phyloP scores from a whole-genome alignment of 768 basidiomycete genomes.

The Amyloporia xantha region DNA sequence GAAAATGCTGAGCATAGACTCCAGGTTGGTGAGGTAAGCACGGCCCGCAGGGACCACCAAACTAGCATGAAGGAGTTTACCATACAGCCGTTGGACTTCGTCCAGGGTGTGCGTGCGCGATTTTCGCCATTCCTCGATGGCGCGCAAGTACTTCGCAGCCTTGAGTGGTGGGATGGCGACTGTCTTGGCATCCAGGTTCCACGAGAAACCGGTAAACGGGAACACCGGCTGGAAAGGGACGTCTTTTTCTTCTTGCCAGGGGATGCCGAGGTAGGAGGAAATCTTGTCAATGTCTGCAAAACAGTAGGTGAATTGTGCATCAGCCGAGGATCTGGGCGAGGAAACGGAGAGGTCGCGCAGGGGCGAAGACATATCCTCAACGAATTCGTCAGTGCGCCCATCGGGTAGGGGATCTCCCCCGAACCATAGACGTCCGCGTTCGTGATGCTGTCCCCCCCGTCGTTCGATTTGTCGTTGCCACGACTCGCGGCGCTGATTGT shows the following conservation, averaged over 20 bases:
- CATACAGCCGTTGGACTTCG: slow-evolving; percentile 12
- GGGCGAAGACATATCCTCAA: too few relatives aligned
- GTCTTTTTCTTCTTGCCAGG: slow-evolving; percentile 20
- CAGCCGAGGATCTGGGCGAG: slow-evolving; percentile 5
- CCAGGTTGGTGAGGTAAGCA: too few relatives aligned
- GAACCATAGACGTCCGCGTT: slow-evolving; percentile 18
- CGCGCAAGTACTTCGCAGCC: slow-evolving; percentile 7
- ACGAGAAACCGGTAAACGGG: slow-evolving; percentile 19
- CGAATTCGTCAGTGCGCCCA: too few relatives aligned
- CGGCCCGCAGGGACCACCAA: too few relatives aligned
- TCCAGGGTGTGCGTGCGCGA: slow-evolving; percentile 5
- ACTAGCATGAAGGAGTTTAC: slow-evolving; percentile 16
- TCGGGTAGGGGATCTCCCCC: slow-evolving; percentile 11
- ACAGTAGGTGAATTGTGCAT: slow-evolving; percentile 11
- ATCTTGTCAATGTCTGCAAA: slow-evolving; percentile 20
- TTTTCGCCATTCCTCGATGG: slow-evolving; percentile 8
- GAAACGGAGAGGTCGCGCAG: slow-evolving; percentile 10
- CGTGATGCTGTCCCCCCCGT: slow-evolving; percentile 2
- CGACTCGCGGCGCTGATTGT: slow-evolving; percentile 21
- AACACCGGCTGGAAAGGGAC: background rate
- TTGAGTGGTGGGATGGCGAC: slow-evolving; percentile 8
- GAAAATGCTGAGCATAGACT: too few relatives aligned
- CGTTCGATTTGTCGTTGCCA: background rate
- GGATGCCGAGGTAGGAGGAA: slow-evolving; percentile 15
- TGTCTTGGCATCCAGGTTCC: slow-evolving; percentile 13